Conservation (phyloP, 306 rosid genomes). For the Pyrus betulifolia region DNA sequence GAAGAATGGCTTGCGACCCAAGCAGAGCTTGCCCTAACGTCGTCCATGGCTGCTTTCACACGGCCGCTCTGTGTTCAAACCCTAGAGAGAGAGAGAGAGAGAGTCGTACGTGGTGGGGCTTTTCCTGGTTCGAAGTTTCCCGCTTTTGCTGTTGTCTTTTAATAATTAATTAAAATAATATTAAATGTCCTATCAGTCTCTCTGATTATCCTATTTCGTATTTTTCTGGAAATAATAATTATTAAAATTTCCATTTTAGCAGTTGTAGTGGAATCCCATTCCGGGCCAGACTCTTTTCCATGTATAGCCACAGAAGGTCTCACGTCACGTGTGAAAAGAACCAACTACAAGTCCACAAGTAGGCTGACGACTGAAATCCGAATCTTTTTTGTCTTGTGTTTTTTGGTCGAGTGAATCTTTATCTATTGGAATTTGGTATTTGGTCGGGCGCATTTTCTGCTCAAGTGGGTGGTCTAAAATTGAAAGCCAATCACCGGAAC, state of each 20-base stretch:
- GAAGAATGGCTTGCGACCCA: slow-evolving; percentile 85
- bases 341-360: neutral
- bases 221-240: neutral
- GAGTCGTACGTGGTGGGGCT: neutral
- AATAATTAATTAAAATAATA: neutral
- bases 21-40: slow-evolving; percentile 79
- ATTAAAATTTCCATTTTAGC: neutral
- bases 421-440: too few species aligned
- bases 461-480: neutral
- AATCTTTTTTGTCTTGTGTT: neutral
- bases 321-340: neutral
- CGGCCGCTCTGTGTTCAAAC: neutral
- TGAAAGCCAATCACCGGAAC: too few species aligned
- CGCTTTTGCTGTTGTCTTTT: slow-evolving; percentile 23
- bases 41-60: slow-evolving; percentile 49
- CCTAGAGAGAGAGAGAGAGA: neutral
- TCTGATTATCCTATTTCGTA: neutral
- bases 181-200: neutral
- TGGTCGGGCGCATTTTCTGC: neutral
- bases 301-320: neutral
- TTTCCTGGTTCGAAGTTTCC: slow-evolving; percentile 40
- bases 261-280: too few species aligned
- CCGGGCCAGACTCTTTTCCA: neutral
- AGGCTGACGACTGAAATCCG: neutral
- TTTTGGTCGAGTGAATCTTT: too few species aligned